These are phyloP conservation scores for Mrakia frigida DNA, from an alignment of 768 basidiomycete species.

Conservation along the genomic window DNA sequence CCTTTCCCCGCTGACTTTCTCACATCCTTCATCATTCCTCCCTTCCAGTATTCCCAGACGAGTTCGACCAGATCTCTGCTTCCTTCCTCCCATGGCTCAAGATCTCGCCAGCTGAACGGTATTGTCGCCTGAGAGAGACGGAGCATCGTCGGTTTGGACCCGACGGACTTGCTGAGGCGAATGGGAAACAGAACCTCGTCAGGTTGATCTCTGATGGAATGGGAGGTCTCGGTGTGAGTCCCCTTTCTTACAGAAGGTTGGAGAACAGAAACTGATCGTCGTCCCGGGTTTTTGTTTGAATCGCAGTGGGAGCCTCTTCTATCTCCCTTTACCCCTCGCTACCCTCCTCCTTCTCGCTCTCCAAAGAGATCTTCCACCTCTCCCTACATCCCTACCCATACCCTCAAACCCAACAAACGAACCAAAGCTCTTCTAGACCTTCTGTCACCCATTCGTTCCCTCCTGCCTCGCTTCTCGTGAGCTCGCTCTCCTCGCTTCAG, in stretches of 20 bases:
- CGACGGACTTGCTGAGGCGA: background rate
- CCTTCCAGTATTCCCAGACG: background rate
- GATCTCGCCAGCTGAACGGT: background rate
- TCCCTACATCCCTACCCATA: background rate
- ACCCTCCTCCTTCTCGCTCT: background rate
- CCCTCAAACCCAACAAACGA: background rate
- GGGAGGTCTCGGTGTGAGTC: constrained; percentile 13
- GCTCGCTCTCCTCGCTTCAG: background rate
- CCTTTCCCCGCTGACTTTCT: background rate
- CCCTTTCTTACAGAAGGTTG: background rate
- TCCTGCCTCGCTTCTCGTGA: constrained; percentile 11
- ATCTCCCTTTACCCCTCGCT: background rate
- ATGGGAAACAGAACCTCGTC: background rate
- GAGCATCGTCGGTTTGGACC: background rate
- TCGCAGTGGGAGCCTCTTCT: constrained; percentile 9
- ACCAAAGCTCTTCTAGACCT: constrained; percentile 7
- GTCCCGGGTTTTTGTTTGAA: background rate
- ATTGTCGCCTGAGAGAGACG: background rate
- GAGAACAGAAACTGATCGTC: background rate
- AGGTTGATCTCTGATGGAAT: constrained; percentile 8
- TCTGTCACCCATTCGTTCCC: background rate
- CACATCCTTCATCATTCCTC: background rate
- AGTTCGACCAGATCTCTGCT: background rate
- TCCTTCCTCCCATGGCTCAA: background rate
- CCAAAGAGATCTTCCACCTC: background rate